Base-by-base conservation (phyloP, 2,329 filamentous ascomycete species). In the Pyricularia pennisetigena region DNA sequence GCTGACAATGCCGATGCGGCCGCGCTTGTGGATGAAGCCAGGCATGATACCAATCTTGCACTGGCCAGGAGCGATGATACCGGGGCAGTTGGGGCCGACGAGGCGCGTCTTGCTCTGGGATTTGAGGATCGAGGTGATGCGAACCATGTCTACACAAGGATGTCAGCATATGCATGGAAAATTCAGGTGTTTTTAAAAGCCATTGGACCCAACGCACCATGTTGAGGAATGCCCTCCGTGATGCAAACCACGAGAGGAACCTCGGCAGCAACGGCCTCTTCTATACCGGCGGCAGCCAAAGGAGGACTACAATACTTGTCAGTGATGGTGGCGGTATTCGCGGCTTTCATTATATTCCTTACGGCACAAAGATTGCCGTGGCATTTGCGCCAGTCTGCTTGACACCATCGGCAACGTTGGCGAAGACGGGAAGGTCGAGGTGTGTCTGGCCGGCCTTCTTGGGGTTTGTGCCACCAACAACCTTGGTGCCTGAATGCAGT, bases 1-100 rank as follows among this genome's bases (percentile, higher is more conserved):
- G 75, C 94, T 97, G 81, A 99, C 95, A 80, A 99, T 98, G 78
- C 95, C 95, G 78, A 99, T 94, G 80, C 95, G 94, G 76, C 95
- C 95, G 81, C 94, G 93, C 88, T 98, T 98, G 89, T 99, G 95
- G 84, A 99, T 98, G 87, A 98, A 97, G 76, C 95, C 95, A 72
- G 95, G 93, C 95, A 99, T 98, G 84, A 99, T 99, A 79, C 95
- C 95, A 78, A 99, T 98, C 86, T 99, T 99, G 89, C 95, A 99
- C 88, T 97, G 94, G 75, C 94, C 95, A 70, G 88, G 87, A 68
- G 86, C 94, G 81, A 98, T 98, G 82, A 98, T 94, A 80, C 94
- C 95, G 72, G 95, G 95, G 86, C 95, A 99, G 86, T 98, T 99
- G 77, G 94, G 94, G 74, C 94, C 94, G 71, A 98, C 93, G 76